Base-by-base conservation (phyloP, 2,329 filamentous ascomycete genomes). In the Pseudogymnoascus sp. region DNA sequence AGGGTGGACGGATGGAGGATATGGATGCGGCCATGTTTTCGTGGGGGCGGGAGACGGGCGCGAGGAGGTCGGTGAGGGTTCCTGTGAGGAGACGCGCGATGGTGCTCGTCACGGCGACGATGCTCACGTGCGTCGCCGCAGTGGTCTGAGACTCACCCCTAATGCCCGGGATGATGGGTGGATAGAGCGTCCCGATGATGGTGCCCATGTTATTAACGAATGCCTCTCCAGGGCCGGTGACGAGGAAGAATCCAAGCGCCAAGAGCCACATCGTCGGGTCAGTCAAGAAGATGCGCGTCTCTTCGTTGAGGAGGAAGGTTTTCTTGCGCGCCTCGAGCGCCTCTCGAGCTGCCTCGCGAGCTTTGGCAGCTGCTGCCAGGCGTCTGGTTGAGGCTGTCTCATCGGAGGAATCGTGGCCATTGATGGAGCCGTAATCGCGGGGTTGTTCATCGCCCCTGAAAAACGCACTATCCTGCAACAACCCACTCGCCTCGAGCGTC, bases 151-250 rank as follows among this genome's bases (percentile, higher is more conserved):
- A 16, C n/a, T 54, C 43, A 8, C 25, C 25, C 6, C 32, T 30
- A 1, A 12, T 12, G 2, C 25, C 43, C 5, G 68, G 68, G n/a
- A 82, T 57, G 87, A 84, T 67, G 81, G 82, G 77, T 4, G 83
- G 82, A 47, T 89, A 90, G 3, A 97, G 79, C 0, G 93, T 96
- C 66, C 89, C 88, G 67, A 97, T 92, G 64, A 99, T 87, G 22
- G 92, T 97, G 35, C 94, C 94, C 8, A 99, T 78, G 69, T 97
- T 99, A 76, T 97, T 99, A 75, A 97, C 91, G 73, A 97, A 99
- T 9, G 93, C 90, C 75, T 99, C 94, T n/a, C 92, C 93, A 0
- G 94, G 93, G 0, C 94, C 94, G 60, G 92, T 90, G 18, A 96
- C 90, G 64, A 97, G 82, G 74, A 97, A 90, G 75, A 99, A 97